Conservation (phyloP, 1,284 basidiomycete genomes). For the Rugiboletus extremiorientalis region DNA sequence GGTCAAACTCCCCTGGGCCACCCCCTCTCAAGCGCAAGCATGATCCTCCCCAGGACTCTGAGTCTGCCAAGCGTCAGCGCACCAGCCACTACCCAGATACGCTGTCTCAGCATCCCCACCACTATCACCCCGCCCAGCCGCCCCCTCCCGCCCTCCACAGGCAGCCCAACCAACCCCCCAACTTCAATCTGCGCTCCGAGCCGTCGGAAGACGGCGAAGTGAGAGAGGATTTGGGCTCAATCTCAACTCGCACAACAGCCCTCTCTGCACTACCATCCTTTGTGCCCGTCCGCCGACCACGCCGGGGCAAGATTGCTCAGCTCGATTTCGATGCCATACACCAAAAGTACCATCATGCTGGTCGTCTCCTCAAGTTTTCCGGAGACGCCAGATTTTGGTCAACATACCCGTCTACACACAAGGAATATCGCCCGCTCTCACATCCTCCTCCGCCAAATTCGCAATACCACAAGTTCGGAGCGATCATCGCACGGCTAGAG, state of each 20-base stretch:
- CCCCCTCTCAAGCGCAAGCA: conserved; percentile 57
- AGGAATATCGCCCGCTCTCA: conserved; percentile 58
- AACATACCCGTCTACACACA: conserved; percentile 61
- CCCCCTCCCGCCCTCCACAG: conserved; percentile 28
- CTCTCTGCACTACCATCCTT: conserved; percentile 40
- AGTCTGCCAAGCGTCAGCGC: conserved; percentile 58
- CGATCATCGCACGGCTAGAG: conserved; percentile 71
- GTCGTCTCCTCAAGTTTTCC: conserved; percentile 71
- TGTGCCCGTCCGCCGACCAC: conserved; percentile 64
- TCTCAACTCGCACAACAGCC: conserved; percentile 29
- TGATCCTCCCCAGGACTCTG: conserved; percentile 44
- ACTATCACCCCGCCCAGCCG: conserved; percentile 30
- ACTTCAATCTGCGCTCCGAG: conserved; percentile 43
- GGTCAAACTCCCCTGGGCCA: conserved; percentile 58
- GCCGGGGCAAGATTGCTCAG: conserved; percentile 48
- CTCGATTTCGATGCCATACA: conserved; percentile 55
- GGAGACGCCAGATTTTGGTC: conserved; percentile 73
- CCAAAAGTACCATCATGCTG: conserved; percentile 60
- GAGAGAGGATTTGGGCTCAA: conserved; percentile 39
- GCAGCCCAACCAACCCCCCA: conserved; percentile 28
- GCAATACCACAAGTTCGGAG: conserved; percentile 67
- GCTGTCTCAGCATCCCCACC: conserved; percentile 31
- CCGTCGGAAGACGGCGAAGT: conserved; percentile 61
- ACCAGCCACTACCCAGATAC: conserved; percentile 40
- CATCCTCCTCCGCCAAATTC: conserved; percentile 63